Base-by-base conservation (phyloP, 2,329 filamentous ascomycete genomes). In the Hypomyces perniciosus region DNA sequence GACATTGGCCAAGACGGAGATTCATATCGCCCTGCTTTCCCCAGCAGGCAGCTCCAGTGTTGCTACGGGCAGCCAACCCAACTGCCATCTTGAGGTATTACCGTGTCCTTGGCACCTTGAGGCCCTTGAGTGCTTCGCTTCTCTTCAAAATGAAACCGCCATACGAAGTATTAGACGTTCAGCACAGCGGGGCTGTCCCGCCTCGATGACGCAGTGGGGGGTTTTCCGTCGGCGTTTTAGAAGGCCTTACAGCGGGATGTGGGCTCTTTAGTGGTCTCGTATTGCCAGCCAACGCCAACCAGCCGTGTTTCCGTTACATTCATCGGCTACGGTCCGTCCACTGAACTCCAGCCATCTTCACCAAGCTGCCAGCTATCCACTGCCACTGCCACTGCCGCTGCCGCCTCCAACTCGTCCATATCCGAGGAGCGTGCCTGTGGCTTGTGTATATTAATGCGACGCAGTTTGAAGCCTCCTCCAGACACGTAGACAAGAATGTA, bases 401-500 rank as follows among this genome's bases (percentile, higher is more conserved):
- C 20, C 20, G 20, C 20, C 20, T 20, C 3, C 29, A 7, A 9
- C 38, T n/a, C 30, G 26, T 8, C 43, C 13, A 35, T 10, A 26
- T 34, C 20, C 30, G 35, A n/a, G 30, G 44, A n/a, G 13, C 34
- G 10, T 20, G 26, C 31, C 13, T 26, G 13, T 26, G 26, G 27
- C 33, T 30, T 6, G n/a, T 9, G 7, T 29, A n/a, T 28, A 28
- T 27, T 10, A 13, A n/a, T 7, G 31, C 35, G 34, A 44, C 27
- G 27, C 20, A 8, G 20, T 5, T 41, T n/a, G 20, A 40, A 50
- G 26, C 30, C 12, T 40, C 20, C 39, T 12, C 42, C 34, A 45
- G 46, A 46, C 30, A 42, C 40, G 44, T 50, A 50, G 37, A 44
- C 53, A 7, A 62, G 38, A 46, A 96, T 96, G 92, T 97, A 96